Evolutionary conservation across 2,329 filamentous ascomycete genomes (phyloP), one percentile per base, ranked within the genome.

Genomic region (Didymella glomerata): DNA sequence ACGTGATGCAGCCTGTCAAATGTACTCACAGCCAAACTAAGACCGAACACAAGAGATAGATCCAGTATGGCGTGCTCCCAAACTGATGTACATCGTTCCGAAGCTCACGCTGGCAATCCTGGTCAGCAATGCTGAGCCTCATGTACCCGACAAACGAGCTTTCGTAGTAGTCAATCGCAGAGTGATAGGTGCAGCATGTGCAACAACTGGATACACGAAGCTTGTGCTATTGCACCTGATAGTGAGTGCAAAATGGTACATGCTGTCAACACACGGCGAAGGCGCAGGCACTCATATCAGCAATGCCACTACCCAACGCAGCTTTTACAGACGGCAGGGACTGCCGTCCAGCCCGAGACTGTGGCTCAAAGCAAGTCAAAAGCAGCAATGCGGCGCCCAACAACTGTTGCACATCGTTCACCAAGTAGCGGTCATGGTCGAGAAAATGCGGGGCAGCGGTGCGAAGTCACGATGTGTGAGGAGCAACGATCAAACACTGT

Each of bases 361-460:
- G 22, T 38, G 20, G 34, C 27, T 24, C 28, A 42, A 27, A 50
- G 28, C 22, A 13, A 18, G 36, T 48, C 52, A 42, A 50, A 50
- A 47, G 46, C 38, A 48, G 48, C 52, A 27, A 32, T 38, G 56
- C 47, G 24, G 52, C 58, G 57, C 52, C 59, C 62, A 57, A 54
- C 54, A 34, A 47, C n/a, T 57, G 55, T 54, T 36, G 50, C 52
- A 46, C 46, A 34, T 54, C 25, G 32, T 24, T 47, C 27, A 41
- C 32, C 20, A 24, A 28, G 50, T 54, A 38, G 40, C 32, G 30
- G 60, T 61, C 61, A 60, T 57, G 57, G 65, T 59, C 56, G 44
- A 38, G 52, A 60, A 57, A 64, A 60, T 62, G 68, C 66, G 66
- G 68, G 67, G 67, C 66, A 64, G 40, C 36, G 42, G 54, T 54